Evolutionary conservation across 768 basidiomycete species (phyloP), one percentile per base, ranked within the genome.

Genomic region (Lentinula boryana): DNA sequence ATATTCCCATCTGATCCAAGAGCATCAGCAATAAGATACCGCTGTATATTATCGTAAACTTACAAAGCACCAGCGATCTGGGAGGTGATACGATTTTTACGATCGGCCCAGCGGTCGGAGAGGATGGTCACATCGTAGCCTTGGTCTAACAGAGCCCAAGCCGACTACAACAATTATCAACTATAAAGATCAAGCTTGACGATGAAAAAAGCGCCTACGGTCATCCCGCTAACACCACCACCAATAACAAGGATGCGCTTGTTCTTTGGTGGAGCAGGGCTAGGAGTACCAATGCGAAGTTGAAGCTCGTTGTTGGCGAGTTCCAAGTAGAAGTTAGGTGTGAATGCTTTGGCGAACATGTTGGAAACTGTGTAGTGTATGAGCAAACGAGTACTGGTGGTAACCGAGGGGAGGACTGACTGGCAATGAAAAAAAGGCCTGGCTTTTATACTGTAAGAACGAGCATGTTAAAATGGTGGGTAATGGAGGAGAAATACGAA

Each of bases 121-220:
- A 74, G 58, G 21, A 76, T 64, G 6, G 73, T 75, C 1, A 75
- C 75, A 16, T 68, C 62, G 64, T 74, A 75, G 7, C 75, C 75
- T 9, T 70, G 67, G 59, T 75, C 75, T 32, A 74, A 63, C 10
- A 76, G 64, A 32, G 69, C 69, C 74, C 74, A 69, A 12, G 71
- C 69, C 10, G 68, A 67, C 67, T 67, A 55, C 15, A 49, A 12
- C 27, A 15, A 40, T 10, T 3, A 27, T 50, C 23, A 40, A 31
- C 31, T 10, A 38, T 8, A 8, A 2, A 8, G 38, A 36, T n/a
- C 33, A 35, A 36, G 15, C 15, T 13, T 54, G 40, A 43, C 13
- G 38, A 31, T 12, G 27, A 32, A 23, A 7, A 12, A 4, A 9
- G 4, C 8, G 40, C 55, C 23, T 31, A 56, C 55, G 13, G 55